Base-by-base conservation (phyloP, 1,139 yeast genomes). In the Suhomyces yuchorum region DNA sequence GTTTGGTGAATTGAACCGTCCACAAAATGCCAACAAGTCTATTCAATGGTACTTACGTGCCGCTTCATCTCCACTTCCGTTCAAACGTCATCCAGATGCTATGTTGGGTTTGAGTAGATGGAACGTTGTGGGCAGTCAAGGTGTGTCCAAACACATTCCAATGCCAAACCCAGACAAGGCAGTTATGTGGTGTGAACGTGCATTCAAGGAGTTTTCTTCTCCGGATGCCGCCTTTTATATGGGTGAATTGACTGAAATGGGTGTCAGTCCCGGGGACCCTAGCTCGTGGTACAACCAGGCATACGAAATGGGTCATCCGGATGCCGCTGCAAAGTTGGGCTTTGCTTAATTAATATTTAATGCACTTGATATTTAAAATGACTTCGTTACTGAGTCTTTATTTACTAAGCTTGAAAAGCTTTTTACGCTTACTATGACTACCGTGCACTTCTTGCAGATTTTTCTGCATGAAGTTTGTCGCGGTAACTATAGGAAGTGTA, bases 21-120 rank as follows among this genome's bases (percentile, higher is more conserved):
- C 75, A 5, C 72, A 79, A 18, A 89, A 88, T 60, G 81, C 96
- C 14, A 77, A 77, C 56, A 84, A 86, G 59, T 85, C 96, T 4
- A 82, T 93, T 49, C 93, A 91, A 43, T 93, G 98, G 97, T 93
- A 89, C 67, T 76, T 86, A 49, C 81, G 84, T 56, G 93, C 96
- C 1, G 91, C 96, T 0, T 77, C 70, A 14, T 71, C 77, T n/a
- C 75, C 77, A 14, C 60, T 74, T 36, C 63, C 68, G 22, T 72
- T 78, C 54, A 77, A 76, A 47, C 87, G 92, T 40, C 93, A 90
- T 60, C 84, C 95, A 0, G 89, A 89, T 59, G 93, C 96, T 7
- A 92, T 92, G 77, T 73, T 92, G 60, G 96, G 97, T 0, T 74
- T 93, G 49, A 82, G 91, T 51, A 92, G 97, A 40, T 93, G 99